Percentiles rank a stretch among this genome's conserved stretches.
phyloP scores from a whole-genome alignment of 1,284 basidiomycete genomes.

The Xerocomus tenax region DNA sequence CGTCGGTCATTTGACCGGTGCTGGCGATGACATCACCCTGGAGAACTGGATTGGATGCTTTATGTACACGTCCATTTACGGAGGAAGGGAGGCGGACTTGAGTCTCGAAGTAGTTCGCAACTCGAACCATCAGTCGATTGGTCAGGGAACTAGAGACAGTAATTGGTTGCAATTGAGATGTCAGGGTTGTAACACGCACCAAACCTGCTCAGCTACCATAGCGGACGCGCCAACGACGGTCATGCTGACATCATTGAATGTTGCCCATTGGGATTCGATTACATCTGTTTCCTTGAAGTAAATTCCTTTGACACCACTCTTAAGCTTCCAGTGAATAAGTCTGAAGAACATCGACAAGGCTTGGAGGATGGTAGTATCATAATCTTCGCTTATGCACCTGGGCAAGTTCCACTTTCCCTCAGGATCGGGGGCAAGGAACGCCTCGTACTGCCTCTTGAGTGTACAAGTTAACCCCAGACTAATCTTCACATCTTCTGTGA shows the following conservation, averaged over 20 bases:
- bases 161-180: not conserved
- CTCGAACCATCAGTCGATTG: slow-evolving; percentile 82
- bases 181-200: slow-evolving; percentile 43
- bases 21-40: slow-evolving; percentile 27
- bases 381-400: slow-evolving; percentile 79
- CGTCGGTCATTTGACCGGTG: slow-evolving; percentile 56
- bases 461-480: slow-evolving; percentile 90
- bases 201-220: slow-evolving; percentile 90
- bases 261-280: slow-evolving; percentile 92
- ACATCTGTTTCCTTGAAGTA: slow-evolving; percentile 98
- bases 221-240: slow-evolving; percentile 84
- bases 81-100: slow-evolving; percentile 72
- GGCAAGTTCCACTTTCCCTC: slow-evolving; percentile 85
- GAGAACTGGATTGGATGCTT: slow-evolving; percentile 18
- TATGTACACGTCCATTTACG: slow-evolving; percentile 19
- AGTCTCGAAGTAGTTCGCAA: slow-evolving; percentile 89
- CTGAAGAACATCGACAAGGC: slow-evolving; percentile 89
- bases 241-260: slow-evolving; percentile 88
- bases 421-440: slow-evolving; percentile 79
- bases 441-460: slow-evolving; percentile 89
- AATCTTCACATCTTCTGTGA: slow-evolving; percentile 88
- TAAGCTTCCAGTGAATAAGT: slow-evolving; percentile 91
- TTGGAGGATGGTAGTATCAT: slow-evolving; percentile 83
- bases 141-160: slow-evolving; percentile 59
- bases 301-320: slow-evolving; percentile 83